Conservation (phyloP, 2,329 filamentous ascomycete genomes). For the Fusarium veterinarium region DNA sequence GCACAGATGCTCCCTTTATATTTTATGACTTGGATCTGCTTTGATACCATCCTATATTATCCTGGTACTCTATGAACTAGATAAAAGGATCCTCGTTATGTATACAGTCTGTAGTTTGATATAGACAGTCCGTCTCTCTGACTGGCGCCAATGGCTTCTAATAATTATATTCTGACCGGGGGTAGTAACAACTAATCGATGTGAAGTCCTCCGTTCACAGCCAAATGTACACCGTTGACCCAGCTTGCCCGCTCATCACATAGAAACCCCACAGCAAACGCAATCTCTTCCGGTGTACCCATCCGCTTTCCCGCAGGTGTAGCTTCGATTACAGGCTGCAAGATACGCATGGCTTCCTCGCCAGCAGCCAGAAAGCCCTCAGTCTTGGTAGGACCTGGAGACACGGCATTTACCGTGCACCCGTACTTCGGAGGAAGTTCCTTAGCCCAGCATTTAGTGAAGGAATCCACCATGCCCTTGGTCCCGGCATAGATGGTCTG, state of each 20-base stretch:
- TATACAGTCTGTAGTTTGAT: too few relatives aligned
- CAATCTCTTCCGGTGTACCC: neutral
- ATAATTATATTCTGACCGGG: fast-evolving
- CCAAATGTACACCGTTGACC: neutral
- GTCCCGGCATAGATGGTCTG: neutral
- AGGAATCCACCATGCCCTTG: neutral
- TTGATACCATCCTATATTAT: too few relatives aligned
- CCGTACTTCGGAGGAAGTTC: neutral
- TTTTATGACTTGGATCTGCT: too few relatives aligned
- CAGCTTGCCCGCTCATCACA: neutral
- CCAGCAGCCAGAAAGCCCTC: neutral
- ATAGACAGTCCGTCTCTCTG: too few relatives aligned
- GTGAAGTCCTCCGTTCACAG: neutral
- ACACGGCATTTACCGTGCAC: neutral
- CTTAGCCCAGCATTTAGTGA: neutral
- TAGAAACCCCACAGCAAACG: neutral
- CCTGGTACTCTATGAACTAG: too few relatives aligned
- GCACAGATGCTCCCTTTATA: too few relatives aligned
- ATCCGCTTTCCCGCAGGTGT: neutral
- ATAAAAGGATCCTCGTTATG: too few relatives aligned
- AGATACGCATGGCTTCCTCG: neutral
- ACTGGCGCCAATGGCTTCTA: too few relatives aligned
- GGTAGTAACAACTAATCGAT: neutral
- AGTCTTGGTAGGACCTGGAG: neutral
- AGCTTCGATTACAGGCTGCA: neutral